phyloP scores from a whole-genome alignment of 345 rosid species.

The Eucalyptus marginata region DNA sequence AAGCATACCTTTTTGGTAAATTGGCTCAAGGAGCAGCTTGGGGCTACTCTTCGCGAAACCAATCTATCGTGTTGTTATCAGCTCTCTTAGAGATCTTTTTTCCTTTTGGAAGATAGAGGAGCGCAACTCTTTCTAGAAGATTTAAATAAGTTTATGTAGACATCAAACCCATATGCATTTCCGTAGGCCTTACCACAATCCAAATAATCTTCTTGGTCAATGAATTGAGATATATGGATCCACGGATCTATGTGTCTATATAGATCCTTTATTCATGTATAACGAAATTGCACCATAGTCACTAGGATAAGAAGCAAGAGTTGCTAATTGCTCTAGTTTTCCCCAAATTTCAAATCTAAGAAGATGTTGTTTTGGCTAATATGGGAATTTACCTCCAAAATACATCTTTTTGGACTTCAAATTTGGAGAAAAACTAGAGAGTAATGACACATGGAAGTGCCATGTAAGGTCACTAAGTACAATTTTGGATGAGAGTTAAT shows the following conservation, averaged over 20 bases:
- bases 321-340: background rate
- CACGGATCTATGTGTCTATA: background rate
- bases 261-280: background rate
- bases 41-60: background rate
- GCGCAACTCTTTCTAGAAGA: background rate
- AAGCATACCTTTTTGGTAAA: background rate
- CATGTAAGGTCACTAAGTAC: background rate
- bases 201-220: background rate
- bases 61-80: background rate
- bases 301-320: background rate
- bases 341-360: background rate
- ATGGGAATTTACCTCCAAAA: background rate
- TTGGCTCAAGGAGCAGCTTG: background rate
- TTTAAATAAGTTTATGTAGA: background rate
- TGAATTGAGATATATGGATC: background rate
- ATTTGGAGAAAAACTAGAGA: background rate
- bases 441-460: background rate
- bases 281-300: background rate
- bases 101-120: background rate
- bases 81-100: background rate
- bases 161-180: background rate
- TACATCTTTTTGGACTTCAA: background rate
- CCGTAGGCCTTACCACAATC: background rate
- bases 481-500: background rate
- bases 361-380: background rate